Conservation (phyloP, 495 filamentous ascomycete genomes). For the Rusavskia elegans region DNA sequence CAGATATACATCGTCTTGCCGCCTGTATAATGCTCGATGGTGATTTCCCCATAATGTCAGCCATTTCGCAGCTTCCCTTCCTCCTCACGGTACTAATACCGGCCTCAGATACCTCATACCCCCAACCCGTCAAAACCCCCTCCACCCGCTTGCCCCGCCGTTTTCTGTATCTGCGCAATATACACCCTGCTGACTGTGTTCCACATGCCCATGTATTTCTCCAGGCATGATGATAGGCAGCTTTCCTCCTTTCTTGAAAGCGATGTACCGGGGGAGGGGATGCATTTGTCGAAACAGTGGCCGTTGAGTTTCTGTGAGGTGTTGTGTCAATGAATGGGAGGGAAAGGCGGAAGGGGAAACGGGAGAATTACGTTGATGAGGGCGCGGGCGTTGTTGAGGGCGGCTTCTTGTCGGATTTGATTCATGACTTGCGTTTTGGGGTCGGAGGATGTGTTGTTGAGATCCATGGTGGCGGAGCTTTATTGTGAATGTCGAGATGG, state of each 20-base stretch:
- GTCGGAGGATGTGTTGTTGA: slow-evolving; percentile 22
- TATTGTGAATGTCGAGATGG: neutral
- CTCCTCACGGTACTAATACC: too few species aligned
- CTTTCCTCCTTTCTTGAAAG: slow-evolving; percentile 55
- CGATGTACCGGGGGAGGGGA: slow-evolving; percentile 67
- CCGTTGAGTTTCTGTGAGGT: slow-evolving; percentile 73
- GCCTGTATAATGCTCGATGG: too few species aligned
- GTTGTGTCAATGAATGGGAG: neutral
- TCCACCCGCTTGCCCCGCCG: slow-evolving; percentile 14
- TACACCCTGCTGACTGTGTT: slow-evolving; percentile 69
- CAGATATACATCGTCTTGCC: too few species aligned
- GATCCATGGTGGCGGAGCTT: slow-evolving; percentile 13
- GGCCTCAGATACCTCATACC: neutral
- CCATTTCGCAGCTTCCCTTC: too few species aligned
- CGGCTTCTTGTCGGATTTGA: slow-evolving; percentile 59
- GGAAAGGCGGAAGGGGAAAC: neutral
- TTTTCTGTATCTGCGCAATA: slow-evolving; percentile 52
- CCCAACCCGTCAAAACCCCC: neutral
- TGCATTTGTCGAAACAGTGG: slow-evolving; percentile 88
- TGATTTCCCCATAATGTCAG: too few species aligned
- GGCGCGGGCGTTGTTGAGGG: slow-evolving; percentile 54
- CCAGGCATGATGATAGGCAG: slow-evolving; percentile 81
- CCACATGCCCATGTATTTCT: slow-evolving; percentile 94
- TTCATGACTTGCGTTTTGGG: slow-evolving; percentile 55
- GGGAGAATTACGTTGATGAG: slow-evolving; percentile 47